Conservation (phyloP, 495 filamentous ascomycete species). For the Daldinia loculata region DNA sequence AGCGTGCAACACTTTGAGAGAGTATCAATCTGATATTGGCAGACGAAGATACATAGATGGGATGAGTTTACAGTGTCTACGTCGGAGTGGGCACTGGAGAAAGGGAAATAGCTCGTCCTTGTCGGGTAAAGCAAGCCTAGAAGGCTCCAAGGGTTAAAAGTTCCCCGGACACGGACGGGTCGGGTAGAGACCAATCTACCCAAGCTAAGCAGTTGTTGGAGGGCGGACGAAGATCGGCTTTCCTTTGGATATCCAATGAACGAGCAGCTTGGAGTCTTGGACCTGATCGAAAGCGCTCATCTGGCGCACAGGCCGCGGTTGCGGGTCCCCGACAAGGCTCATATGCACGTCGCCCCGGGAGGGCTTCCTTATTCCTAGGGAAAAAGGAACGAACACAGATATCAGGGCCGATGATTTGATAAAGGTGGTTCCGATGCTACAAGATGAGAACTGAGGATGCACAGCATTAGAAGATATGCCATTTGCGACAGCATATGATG, state of each 20-base stretch:
- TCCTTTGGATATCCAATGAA: conserved; percentile 35
- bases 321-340: conserved; percentile 39
- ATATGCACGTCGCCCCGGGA: conserved; percentile 35
- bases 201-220: conserved; percentile 34
- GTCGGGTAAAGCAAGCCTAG: conserved; percentile 36
- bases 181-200: conserved; percentile 43
- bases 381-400: conserved; percentile 21
- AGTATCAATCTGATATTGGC: conserved; percentile 37
- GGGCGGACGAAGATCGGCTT: conserved; percentile 40
- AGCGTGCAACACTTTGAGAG: conserved; percentile 24
- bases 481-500: conserved; percentile 22
- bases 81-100: conserved; percentile 31
- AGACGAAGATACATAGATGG: conserved; percentile 24
- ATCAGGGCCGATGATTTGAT: conserved; percentile 27
- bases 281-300: conserved; percentile 39
- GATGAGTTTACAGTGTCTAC: conserved; percentile 39
- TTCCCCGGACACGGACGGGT: conserved; percentile 43
- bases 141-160: conserved; percentile 27
- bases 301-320: conserved; percentile 42
- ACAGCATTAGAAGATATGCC: conserved; percentile 24
- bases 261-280: conserved; percentile 27
- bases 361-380: conserved; percentile 11
- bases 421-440: conserved; percentile 27
- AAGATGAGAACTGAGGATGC: conserved; percentile 15
- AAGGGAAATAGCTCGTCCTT: conserved; percentile 39